Evolutionary conservation across 176 grass and related monocot species (phyloP), one percentile per base, ranked within the genome.

Genomic region (Urochloa ruziziensis): DNA sequence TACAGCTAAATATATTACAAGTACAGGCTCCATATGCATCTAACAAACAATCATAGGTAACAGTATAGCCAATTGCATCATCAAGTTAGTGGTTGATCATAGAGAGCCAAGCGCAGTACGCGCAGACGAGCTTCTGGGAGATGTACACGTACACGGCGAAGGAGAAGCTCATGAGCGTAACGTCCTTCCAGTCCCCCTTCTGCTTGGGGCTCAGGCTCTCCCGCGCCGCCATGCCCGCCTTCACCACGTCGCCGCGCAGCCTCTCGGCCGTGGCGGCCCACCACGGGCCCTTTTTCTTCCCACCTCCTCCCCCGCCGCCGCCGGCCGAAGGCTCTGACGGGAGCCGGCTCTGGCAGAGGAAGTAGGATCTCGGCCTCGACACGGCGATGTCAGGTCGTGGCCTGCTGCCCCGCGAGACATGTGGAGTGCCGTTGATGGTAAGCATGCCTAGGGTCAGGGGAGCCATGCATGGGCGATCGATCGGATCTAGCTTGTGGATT

Each of bases 71-170:
- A 78, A 37, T 42, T 39, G 44, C 78, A 83, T 4, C 37, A 67
- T 25, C 23, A 65, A 86, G 18, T 21, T 83, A 88, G 57, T 83
- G 89, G 54, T 89, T 92, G 25, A 74, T 77, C 86, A 88, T 94
- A 84, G 90, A 87, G 13, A 97, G 71, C 88, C 90, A 97, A 6
- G 88, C 86, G 42, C 92, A 92, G 56, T 92, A 92, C 7, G 88
- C 62, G 24, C 88, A 97, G 25, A 94, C 90, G 63, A 97, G 86
- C 94, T 86, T 92, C 90, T 91, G 86, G 17, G 95, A 94, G 80
- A 94, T 84, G 86, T 97, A 97, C 47, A 94, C 89, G 70, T 97
- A 94, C 43, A 91, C 90, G 12, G 90, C 95, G 65, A 94, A 97
- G 56, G 92, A 94, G 81, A 97, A 67, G 90, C 90, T 94, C 88